Evolutionary conservation across 208 protist genomes (phyloP), one percentile per base, ranked within the genome.

Genomic region (Wallacemonas rigidus): DNA sequence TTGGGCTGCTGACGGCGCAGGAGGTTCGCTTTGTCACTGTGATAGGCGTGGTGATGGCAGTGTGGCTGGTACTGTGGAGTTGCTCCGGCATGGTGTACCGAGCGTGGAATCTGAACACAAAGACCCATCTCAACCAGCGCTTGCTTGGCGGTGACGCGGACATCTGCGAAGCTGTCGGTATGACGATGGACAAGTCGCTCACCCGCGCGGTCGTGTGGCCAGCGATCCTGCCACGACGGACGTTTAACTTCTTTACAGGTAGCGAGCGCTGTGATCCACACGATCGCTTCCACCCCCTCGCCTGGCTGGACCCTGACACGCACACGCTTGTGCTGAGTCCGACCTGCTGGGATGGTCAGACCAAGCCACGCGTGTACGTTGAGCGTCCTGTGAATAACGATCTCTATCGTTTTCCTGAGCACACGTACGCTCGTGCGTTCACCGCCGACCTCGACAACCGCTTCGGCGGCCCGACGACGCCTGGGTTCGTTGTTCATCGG

Each of bases 301-400:
- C 76, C 1, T 87, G 77, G 65, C n/a, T 90, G 3, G 81, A 85
- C 53, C 51, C 64, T 17, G 72, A 71, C 4, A 68, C 61, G 51
- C 76, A 74, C 7, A 55, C 80, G 43, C 63, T 92, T 58, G 56
- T 89, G 12, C 67, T 92, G 5, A 82, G 75, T 12, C 57, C 82
- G 6, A 45, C 55, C 26, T 92, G 87, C 63, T 38, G 26, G n/a
- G 67, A 80, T 61, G 77, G 71, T 3, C 56, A 40, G 36, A 50
- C 40, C 48, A 48, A 39, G 60, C 82, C 81, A 15, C 64, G 45
- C 7, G 67, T 92, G 11, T 82, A 83, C 56, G 47, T 90, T 26
- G 76, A 92, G 14, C 71, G 74, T 0, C 82, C 87, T 5, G 69
- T 80, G 40, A 64, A 79, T 39, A 92, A 60, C 70, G 85, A 90